Base-by-base conservation (phyloP, 1,139 yeast genomes). In the Yamadazyma conglobata region DNA sequence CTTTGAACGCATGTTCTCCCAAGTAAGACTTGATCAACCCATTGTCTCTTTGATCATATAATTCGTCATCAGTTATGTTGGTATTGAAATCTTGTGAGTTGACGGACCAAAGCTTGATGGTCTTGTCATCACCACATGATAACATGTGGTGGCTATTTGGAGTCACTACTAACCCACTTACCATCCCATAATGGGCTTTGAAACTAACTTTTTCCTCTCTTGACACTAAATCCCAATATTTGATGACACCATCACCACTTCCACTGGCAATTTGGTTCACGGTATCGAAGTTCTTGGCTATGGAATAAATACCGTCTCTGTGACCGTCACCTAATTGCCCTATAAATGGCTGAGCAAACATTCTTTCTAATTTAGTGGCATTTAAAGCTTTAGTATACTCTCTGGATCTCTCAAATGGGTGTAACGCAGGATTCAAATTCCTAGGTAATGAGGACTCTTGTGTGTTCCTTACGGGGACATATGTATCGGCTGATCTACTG, bases 261-360 rank as follows among this genome's bases (percentile, higher is more conserved):
- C 96, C 96, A 12, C 93, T 78, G 1, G 97, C 97, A 19, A 89
- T 62, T 47, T 79, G 79, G 50, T 77, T 83, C 31, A 89, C 70
- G 23, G 75, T 66, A 31, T 73, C 61, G 49, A 79, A 79, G 57
- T 89, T 84, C 54, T 82, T 83, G 9, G 96, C 95, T 31, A 93
- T 73, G 18, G 80, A 68, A 56, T 91, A 91, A n/a, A 93, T 87
- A 31, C 97, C 97, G 54, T 93, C 98, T 35, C 93, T 66, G 51
- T 93, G 98, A 9, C 98, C 98, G 44, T 79, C 75, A 3, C 99
- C 98, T 21, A 93, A 63, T 54, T 93, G 97, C 1, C 96, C 96
- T 12, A 93, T 71, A 57, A 93, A 91, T 5, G 99, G 99, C 52
- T 89, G 89, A 0, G 99, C 98, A 72, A 93, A 91, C 86, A 91